Evolutionary conservation across 23 red algal species (phyloP).

Genomic region (Gracilariopsis chorda): DNA sequence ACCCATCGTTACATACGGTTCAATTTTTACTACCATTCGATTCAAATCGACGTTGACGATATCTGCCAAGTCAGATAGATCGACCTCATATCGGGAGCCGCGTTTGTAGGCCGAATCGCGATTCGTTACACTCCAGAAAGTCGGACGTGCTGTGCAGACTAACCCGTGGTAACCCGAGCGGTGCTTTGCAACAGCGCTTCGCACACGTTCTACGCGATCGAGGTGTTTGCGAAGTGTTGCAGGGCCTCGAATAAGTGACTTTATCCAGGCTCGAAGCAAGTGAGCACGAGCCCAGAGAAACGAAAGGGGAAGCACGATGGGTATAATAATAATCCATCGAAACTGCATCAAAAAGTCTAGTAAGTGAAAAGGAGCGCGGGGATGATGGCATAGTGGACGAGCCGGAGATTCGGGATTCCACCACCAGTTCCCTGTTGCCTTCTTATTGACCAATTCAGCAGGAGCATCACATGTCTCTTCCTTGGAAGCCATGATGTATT

Average conservation of each 20-base stretch:
- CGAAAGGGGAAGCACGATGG: conserved; percentile 63
- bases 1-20: conserved; percentile 72
- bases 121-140: conserved; percentile 59
- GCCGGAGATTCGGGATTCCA: conserved; percentile 3
- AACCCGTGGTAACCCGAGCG: conserved; percentile 17
- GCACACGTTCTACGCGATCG: conserved; percentile 54
- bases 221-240: conserved; percentile 35
- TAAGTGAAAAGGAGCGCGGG: conserved; percentile 48
- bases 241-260: conserved; percentile 26
- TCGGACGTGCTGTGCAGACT: conserved; percentile 57
- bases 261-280: conserved; percentile 31
- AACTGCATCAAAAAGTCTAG: conserved; percentile 67
- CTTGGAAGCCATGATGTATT: not conserved
- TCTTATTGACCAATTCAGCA: not conserved
- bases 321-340: conserved; percentile 67
- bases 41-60: conserved; percentile 53
- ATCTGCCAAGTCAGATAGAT: conserved; percentile 61
- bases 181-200: not conserved
- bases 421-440: conserved; percentile 21
- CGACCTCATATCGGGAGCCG: conserved; percentile 40
- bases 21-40: conserved; percentile 59
- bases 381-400: conserved; percentile 24
- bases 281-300: conserved; percentile 68
- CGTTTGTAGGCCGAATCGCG: conserved; percentile 59
- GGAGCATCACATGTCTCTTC: not conserved